Conservation (phyloP, 257 asterid genomes). For the Nicotiana benthamiana region DNA sequence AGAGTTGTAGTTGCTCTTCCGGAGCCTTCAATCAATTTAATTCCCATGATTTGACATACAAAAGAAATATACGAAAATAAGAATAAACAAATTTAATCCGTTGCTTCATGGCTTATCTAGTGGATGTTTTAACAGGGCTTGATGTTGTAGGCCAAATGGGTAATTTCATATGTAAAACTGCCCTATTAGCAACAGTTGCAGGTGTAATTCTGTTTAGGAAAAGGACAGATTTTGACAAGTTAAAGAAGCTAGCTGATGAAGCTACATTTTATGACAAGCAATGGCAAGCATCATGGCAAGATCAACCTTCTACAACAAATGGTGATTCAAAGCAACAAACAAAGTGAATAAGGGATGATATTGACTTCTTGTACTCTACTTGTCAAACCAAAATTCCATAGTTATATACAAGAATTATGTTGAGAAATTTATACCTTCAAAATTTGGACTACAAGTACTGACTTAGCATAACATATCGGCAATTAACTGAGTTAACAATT, state of each 20-base stretch:
- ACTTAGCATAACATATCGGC: background rate
- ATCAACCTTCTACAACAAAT: constrained; percentile 7
- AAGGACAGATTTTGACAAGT: constrained; percentile 33
- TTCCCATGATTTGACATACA: too few species aligned
- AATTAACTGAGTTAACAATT: too few species aligned
- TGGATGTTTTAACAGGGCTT: constrained; percentile 57
- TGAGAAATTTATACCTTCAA: background rate
- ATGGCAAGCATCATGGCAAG: constrained; percentile 60
- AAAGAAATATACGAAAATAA: too few species aligned
- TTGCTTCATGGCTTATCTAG: constrained; percentile 48
- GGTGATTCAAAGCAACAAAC: background rate
- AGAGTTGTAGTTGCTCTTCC: too few species aligned
- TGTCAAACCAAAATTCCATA: background rate
- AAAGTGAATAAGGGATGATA: background rate
- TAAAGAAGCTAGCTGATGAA: constrained; percentile 42
- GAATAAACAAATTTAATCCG: too few species aligned
- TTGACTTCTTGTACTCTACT: background rate
- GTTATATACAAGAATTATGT: background rate
- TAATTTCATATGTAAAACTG: constrained; percentile 49
- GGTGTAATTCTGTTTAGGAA: constrained; percentile 39
- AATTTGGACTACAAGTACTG: background rate
- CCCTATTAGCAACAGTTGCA: constrained; percentile 31
- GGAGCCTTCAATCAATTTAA: too few species aligned
- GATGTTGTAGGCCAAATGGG: constrained; percentile 58
- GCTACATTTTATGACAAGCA: constrained; percentile 62